Base-by-base conservation (phyloP, 768 basidiomycete genomes). In the Suillus tomentosus region DNA sequence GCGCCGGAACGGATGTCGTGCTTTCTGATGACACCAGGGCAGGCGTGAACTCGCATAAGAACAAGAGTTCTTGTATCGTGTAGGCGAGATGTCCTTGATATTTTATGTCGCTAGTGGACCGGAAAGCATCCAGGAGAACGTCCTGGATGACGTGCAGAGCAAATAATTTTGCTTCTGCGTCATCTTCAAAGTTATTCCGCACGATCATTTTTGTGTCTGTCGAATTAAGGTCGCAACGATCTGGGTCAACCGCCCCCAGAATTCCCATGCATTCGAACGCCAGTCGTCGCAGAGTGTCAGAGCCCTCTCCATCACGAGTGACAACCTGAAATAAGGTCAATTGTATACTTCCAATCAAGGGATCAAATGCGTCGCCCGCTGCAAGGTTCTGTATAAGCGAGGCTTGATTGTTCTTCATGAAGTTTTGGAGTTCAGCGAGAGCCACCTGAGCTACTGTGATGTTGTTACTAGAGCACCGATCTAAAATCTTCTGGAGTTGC, bases 191-290 rank as follows among this genome's bases (percentile, higher is more conserved):
- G 73, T 98, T 95, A 70, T 83, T 85, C 65, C 87, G 79, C 56
- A 98, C 82, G 54, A 95, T 83, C 77, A 92, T 89, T 51, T 83
- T 82, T 3, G 84, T 75, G 66, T 90, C 88, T 43, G 76, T 78
- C 37, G 82, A 73, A 1, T 79, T 78, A 22, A 94, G 80, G 66
- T 93, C 90, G 70, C 91, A 91, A 57, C 97, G 84, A 79, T 99
- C 96, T 0, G 96, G 96, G 75, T 99, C 97, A 19, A 96, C 83
- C 2, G 97, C 97, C 7, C 97, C 97, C 14, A 99, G 78, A 24
- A 93, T 85, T 2, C 96, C 95, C 62, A 99, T 87, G 72, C 94
- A 97, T 71, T 97, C 93, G 71, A 90, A 95, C 1, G 94, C 90
- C 22, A 92, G 75, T 50, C 86, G 78, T 19, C 88, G 87, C 10